Evolutionary conservation across 345 rosid genomes (phyloP).

Genomic region (Ceriops tagal): DNA sequence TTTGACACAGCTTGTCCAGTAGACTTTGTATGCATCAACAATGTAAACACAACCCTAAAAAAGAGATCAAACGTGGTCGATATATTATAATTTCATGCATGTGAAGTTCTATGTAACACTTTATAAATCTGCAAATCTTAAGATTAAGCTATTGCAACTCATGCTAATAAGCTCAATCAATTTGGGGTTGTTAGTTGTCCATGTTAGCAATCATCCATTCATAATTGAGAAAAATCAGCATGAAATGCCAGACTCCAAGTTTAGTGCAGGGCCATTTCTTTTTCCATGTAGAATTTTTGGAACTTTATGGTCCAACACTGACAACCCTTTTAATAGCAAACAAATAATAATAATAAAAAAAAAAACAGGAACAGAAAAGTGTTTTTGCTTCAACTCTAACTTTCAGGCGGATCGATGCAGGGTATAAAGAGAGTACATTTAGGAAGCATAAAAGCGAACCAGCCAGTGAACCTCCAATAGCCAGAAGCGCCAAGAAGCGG

Average conservation of each 20-base stretch:
- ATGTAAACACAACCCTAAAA: conserved; percentile 74
- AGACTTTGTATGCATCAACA: conserved; percentile 71
- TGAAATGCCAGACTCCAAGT: too few relatives aligned
- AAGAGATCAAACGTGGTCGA: background rate
- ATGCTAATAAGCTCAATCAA: too few relatives aligned
- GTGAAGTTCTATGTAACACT: background rate
- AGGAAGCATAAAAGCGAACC: conserved; percentile 87
- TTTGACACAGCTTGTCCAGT: conserved; percentile 75
- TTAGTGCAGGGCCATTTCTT: too few relatives aligned
- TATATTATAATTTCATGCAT: too few relatives aligned
- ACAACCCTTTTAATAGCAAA: too few relatives aligned
- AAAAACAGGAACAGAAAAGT: too few relatives aligned
- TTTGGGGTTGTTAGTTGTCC: too few relatives aligned
- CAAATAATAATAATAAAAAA: background rate
- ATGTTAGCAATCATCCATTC: too few relatives aligned
- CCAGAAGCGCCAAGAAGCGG: conserved; percentile 81
- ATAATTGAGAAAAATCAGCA: too few relatives aligned
- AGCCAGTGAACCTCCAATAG: conserved; percentile 80
- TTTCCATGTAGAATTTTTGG: too few relatives aligned
- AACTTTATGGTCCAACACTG: too few relatives aligned
- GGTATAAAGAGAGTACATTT: conserved; percentile 48
- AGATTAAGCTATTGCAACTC: background rate
- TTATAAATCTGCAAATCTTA: background rate
- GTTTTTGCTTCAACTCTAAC: too few relatives aligned
- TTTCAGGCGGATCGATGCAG: background rate